Conservation (phyloP, 768 basidiomycete genomes). For the Tulasnella sp. region DNA sequence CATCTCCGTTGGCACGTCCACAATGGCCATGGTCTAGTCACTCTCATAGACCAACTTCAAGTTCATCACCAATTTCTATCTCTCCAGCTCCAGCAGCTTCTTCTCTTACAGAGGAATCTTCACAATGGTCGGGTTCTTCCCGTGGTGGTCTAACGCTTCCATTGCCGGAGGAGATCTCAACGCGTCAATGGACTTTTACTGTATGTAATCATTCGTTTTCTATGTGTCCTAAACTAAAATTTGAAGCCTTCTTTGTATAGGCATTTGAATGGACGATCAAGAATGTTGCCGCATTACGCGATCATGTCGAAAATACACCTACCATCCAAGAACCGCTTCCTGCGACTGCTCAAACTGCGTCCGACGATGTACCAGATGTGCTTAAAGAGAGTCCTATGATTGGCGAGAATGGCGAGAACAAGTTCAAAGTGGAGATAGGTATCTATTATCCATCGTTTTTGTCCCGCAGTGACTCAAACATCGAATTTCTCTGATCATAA, state of each 20-base stretch:
- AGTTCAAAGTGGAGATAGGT: conserved; percentile 42
- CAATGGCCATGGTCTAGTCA: conserved; percentile 45
- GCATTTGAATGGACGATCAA: conserved; percentile 62
- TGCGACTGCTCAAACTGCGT: conserved; percentile 15
- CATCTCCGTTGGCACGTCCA: conserved; percentile 38
- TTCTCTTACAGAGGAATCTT: conserved; percentile 4
- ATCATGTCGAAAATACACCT: conserved; percentile 40
- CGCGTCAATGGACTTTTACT: conserved; percentile 52
- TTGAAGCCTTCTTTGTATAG: conserved; percentile 27
- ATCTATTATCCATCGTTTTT: no score
- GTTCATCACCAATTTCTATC: conserved; percentile 22
- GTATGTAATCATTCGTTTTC: conserved; percentile 26
- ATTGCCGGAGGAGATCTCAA: conserved; percentile 31
- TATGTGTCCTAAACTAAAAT: neutral
- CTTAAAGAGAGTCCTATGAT: conserved; percentile 52
- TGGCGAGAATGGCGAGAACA: conserved; percentile 39
- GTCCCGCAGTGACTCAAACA: conserved; percentile 29
- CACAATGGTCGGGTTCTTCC: conserved; percentile 5
- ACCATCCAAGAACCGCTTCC: conserved; percentile 17
- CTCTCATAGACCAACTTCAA: conserved; percentile 25
- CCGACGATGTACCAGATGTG: conserved; percentile 39
- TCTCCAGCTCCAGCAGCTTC: conserved; percentile 19
- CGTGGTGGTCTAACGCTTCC: conserved; percentile 6
- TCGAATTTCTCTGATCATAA: conserved; percentile 26
- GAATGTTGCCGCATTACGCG: conserved; percentile 42